Percentiles rank a stretch among this genome's conserved stretches.
Conservation (phyloP, 2,329 filamentous ascomycete species). For the Pyricularia sp. region DNA sequence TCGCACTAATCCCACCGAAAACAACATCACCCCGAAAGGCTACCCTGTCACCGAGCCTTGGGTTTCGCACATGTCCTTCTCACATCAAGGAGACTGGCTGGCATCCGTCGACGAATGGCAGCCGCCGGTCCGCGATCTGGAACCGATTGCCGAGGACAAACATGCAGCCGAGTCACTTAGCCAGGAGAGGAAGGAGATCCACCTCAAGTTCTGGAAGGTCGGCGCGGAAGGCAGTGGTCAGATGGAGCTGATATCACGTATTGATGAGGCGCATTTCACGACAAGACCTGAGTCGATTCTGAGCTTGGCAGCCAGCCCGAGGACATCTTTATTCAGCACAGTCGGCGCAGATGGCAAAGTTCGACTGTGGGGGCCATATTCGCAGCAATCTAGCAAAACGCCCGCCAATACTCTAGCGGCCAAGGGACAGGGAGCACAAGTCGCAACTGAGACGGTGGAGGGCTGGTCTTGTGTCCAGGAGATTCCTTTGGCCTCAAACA, state of each 20-base stretch:
- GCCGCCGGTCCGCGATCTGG: conserved; percentile 56
- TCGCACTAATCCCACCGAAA: conserved; percentile 72
- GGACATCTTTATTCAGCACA: conserved; percentile 62
- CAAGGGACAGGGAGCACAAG: background rate
- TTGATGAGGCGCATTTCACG: conserved; percentile 68
- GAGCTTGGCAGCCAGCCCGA: conserved; percentile 59
- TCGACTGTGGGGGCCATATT: conserved; percentile 63
- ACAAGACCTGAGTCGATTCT: conserved; percentile 47
- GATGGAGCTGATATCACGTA: conserved; percentile 68
- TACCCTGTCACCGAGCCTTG: conserved; percentile 63
- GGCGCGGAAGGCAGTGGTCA: conserved; percentile 32
- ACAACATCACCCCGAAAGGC: conserved; percentile 62
- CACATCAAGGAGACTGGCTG: conserved; percentile 74
- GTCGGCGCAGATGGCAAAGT: conserved; percentile 69
- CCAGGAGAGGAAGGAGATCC: conserved; percentile 42
- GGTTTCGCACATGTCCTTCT: conserved; percentile 62
- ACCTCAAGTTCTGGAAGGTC: conserved; percentile 82
- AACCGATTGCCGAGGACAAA: conserved; percentile 32
- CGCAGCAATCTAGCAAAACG: conserved; percentile 44
- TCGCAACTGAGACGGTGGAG: background rate
- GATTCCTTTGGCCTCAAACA: conserved; percentile 33
- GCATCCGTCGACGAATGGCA: conserved; percentile 87
- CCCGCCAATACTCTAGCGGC: conserved; percentile 9
- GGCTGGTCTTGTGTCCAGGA: conserved; percentile 16
- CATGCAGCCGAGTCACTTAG: conserved; percentile 1